Percentiles rank a stretch among this genome's conserved stretches.
phyloP scores from a whole-genome alignment of 2,329 filamentous ascomycete genomes.

The Fusarium armeniacum region DNA sequence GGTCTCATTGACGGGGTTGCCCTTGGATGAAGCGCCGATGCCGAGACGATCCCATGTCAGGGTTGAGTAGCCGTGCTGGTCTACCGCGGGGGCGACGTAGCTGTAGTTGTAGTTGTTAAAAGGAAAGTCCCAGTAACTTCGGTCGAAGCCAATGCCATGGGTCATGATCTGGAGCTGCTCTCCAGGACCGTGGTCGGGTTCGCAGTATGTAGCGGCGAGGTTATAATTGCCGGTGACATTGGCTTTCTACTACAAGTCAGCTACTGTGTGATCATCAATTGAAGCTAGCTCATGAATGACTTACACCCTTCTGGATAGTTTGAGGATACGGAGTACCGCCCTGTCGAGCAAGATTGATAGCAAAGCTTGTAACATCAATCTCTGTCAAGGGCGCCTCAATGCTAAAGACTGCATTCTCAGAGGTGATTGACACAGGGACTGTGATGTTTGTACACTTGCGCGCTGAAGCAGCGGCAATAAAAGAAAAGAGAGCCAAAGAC shows the following conservation, averaged over 20 bases:
- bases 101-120: constrained; percentile 72
- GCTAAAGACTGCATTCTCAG: constrained; percentile 68
- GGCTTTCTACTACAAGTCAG: constrained; percentile 56
- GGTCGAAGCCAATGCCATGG: constrained; percentile 59
- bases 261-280: no score
- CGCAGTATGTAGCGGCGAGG: constrained; percentile 73
- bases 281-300: constrained; percentile 23
- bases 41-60: constrained; percentile 74
- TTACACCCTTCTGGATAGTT: constrained; percentile 60
- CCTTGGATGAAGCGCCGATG: constrained; percentile 69
- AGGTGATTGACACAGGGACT: constrained; percentile 67
- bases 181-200: constrained; percentile 62
- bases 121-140: constrained; percentile 72
- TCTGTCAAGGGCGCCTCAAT: constrained; percentile 63
- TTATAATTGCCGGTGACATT: constrained; percentile 67
- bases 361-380: constrained; percentile 70
- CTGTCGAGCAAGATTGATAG: constrained; percentile 63
- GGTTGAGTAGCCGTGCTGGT: constrained; percentile 69
- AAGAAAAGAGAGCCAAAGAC: constrained; percentile 41
- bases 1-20: constrained; percentile 71
- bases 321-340: constrained; percentile 63
- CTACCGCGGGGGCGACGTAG: constrained; percentile 70
- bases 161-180: constrained; percentile 58
- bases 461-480: constrained; percentile 52
- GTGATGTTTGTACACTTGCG: constrained; percentile 64